Percentiles rank a stretch among this genome's conserved stretches.
phyloP scores from a whole-genome alignment of 768 basidiomycete species.

The Lactarius indigo region DNA sequence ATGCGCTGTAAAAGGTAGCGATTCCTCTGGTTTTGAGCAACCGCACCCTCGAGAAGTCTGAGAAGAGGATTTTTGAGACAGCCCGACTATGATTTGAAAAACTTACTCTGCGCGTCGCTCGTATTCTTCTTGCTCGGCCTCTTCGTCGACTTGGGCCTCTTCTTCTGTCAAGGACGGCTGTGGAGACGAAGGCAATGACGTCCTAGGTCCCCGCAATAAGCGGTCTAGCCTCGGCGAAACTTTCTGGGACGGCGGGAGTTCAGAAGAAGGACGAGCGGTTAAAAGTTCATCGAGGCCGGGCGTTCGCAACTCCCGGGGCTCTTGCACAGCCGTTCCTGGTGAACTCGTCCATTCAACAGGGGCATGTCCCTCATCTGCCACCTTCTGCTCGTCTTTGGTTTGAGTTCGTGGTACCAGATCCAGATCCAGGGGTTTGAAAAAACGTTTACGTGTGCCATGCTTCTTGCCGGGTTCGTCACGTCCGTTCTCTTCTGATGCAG shows the following conservation, averaged over 20 bases:
- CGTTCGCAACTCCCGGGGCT: neutral
- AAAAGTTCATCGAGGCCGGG: neutral
- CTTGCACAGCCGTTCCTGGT: slow-evolving; percentile 3
- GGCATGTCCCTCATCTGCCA: neutral
- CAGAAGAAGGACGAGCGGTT: neutral
- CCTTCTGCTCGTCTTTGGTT: neutral
- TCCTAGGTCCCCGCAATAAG: slow-evolving; percentile 28
- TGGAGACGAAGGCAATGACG: slow-evolving; percentile 35
- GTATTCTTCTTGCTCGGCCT: slow-evolving; percentile 51
- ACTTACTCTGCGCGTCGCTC: slow-evolving; percentile 54
- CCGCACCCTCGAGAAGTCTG: slow-evolving; percentile 60
- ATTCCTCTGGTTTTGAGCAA: slow-evolving; percentile 60
- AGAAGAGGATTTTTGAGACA: slow-evolving; percentile 9
- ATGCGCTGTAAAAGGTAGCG: slow-evolving; percentile 67
- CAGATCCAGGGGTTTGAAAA: slow-evolving; percentile 19
- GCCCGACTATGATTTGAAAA: neutral
- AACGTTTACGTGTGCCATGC: slow-evolving; percentile 10
- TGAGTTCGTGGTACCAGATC: slow-evolving; percentile 19
- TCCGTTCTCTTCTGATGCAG: slow-evolving; percentile 24
- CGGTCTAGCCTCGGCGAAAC: slow-evolving; percentile 1
- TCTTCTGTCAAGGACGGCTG: slow-evolving; percentile 29
- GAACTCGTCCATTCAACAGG: neutral
- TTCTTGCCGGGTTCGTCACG: slow-evolving; percentile 13
- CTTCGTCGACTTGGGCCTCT: slow-evolving; percentile 43
- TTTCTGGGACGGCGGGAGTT: neutral